phyloP scores from a whole-genome alignment of 1,284 basidiomycete species.

The Moesziomyces globuligerus region DNA sequence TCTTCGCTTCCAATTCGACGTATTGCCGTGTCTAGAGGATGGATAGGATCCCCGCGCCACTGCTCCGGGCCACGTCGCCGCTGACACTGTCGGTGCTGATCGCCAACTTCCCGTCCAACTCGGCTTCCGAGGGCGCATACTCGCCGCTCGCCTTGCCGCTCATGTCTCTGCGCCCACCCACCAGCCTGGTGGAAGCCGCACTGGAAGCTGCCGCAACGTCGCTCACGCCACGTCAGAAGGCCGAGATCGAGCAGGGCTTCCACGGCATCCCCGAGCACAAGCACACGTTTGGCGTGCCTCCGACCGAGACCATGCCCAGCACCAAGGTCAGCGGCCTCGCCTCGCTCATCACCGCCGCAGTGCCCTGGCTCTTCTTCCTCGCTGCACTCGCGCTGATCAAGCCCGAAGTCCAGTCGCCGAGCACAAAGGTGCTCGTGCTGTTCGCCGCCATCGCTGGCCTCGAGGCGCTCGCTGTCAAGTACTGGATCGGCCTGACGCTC shows the following conservation, averaged over 20 bases:
- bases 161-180: slow-evolving; percentile 25
- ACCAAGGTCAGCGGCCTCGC: slow-evolving; percentile 43
- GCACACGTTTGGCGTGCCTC: slow-evolving; percentile 54
- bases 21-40: slow-evolving; percentile 34
- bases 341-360: slow-evolving; percentile 40
- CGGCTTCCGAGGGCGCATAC: slow-evolving; percentile 27
- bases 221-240: slow-evolving; percentile 23
- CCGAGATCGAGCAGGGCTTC: slow-evolving; percentile 44
- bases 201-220: slow-evolving; percentile 8
- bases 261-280: slow-evolving; percentile 41
- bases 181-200: slow-evolving; percentile 17
- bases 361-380: slow-evolving; percentile 51
- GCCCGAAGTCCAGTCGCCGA: slow-evolving; percentile 23
- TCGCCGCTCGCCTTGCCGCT: slow-evolving; percentile 31
- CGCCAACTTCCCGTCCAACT: slow-evolving; percentile 42
- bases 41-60: slow-evolving; percentile 38
- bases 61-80: slow-evolving; percentile 18
- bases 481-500: slow-evolving; percentile 57
- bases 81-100: slow-evolving; percentile 44
- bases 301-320: slow-evolving; percentile 57
- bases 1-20: too few species aligned
- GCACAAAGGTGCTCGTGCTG: slow-evolving; percentile 27
- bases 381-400: slow-evolving; percentile 24
- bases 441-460: slow-evolving; percentile 33
- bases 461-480: slow-evolving; percentile 50